Evolutionary conservation across 768 basidiomycete genomes (phyloP).

Genomic region (Coprinellus micaceus): DNA sequence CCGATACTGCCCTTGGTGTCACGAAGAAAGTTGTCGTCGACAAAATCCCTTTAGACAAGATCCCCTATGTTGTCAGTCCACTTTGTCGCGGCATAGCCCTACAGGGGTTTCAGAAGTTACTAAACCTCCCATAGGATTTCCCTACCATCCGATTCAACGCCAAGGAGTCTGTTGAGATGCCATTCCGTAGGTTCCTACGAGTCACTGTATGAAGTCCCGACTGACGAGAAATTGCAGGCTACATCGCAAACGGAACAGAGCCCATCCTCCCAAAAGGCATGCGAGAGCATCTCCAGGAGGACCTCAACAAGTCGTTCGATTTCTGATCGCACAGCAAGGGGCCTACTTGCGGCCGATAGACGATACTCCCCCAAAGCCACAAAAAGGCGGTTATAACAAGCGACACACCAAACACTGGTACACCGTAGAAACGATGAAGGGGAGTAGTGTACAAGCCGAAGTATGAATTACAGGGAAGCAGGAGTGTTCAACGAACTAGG

Average conservation of each 20-base stretch:
- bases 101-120: neutral
- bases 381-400: no score
- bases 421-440: no score
- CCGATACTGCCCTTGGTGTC: conserved; percentile 92
- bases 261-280: conserved; percentile 88
- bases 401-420: no score
- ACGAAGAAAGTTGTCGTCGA: conserved; percentile 81
- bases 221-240: conserved; percentile 30
- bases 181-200: conserved; percentile 65
- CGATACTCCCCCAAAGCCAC: no score
- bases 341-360: no score
- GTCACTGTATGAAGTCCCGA: neutral
- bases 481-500: no score
- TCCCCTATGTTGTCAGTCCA: conserved; percentile 64
- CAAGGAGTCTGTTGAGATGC: conserved; percentile 96
- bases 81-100: neutral
- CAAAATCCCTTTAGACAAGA: conserved; percentile 65
- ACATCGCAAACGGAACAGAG: conserved; percentile 48
- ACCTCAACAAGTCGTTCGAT: conserved; percentile 84
- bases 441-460: no score
- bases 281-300: conserved; percentile 78
- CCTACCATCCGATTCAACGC: conserved; percentile 87
- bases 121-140: conserved; percentile 54
- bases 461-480: no score
- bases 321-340: no score